Percentiles rank a stretch among this genome's conserved stretches.
Evolutionary conservation across 345 rosid species (phyloP).

Genomic region (Microcos paniculata): DNA sequence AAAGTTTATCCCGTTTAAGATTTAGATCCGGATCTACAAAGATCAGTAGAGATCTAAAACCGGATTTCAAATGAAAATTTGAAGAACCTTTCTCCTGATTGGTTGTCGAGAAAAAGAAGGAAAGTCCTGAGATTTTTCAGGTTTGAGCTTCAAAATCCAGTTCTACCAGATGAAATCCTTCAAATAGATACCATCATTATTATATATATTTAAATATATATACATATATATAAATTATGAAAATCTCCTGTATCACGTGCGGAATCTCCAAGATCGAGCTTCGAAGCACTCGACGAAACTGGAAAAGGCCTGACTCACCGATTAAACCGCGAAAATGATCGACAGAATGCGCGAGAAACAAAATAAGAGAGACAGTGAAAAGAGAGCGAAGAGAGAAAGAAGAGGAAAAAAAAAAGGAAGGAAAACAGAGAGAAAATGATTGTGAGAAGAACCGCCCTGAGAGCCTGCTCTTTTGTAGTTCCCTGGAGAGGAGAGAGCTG

Average conservation of each 20-base stretch:
- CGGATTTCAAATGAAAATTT: background rate
- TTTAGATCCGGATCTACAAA: background rate
- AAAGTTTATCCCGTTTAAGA: background rate
- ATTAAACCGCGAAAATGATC: background rate
- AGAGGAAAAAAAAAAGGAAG: background rate
- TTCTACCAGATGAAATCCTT: background rate
- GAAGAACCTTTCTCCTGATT: background rate
- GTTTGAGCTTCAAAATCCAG: background rate
- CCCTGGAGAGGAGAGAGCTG: background rate
- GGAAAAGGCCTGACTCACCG: background rate
- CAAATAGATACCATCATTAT: background rate
- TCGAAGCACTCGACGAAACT: slow-evolving; percentile 1
- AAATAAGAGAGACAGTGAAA: too few relatives aligned
- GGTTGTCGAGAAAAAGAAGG: background rate
- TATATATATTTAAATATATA: background rate
- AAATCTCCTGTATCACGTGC: slow-evolving; percentile 1
- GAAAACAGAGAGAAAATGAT: background rate
- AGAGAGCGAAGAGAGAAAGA: background rate
- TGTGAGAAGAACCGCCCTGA: slow-evolving; percentile 13
- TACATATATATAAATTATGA: background rate
- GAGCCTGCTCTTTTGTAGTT: background rate
- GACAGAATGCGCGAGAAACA: background rate
- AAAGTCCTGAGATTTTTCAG: background rate
- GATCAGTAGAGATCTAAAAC: background rate
- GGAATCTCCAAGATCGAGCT: slow-evolving; percentile 38